phyloP scores from a whole-genome alignment of 176 grass and related monocot genomes.

The Oryza brachyantha region DNA sequence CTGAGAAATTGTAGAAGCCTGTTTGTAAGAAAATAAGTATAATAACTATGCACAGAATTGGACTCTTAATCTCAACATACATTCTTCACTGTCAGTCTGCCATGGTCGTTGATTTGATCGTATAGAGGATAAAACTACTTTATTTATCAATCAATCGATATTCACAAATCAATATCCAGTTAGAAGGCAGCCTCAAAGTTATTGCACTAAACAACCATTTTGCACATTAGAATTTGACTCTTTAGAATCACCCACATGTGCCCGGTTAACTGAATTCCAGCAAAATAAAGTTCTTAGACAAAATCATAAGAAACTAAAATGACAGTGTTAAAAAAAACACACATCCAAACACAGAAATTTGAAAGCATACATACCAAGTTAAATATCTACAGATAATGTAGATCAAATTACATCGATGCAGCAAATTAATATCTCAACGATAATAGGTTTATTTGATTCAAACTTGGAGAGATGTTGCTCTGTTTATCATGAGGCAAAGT shows the following conservation, averaged over 20 bases:
- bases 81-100: not conserved
- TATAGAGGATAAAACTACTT: not conserved
- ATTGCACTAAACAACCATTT: not conserved
- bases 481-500: not conserved
- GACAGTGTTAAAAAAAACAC: not conserved
- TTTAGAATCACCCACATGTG: not conserved
- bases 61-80: not conserved
- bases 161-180: not conserved
- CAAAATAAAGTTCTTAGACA: not conserved
- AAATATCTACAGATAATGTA: not conserved
- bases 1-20: not conserved
- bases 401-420: not conserved
- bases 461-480: not conserved
- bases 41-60: not conserved
- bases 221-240: not conserved
- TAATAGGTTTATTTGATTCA: not conserved
- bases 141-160: not conserved
- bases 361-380: slow-evolving; percentile 8
- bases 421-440: not conserved
- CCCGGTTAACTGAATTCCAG: slow-evolving; percentile 1
- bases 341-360: not conserved
- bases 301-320: not conserved
- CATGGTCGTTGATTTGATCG: not conserved
- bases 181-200: not conserved
- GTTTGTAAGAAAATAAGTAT: not conserved